Evolutionary conservation across 1,284 basidiomycete genomes (phyloP).

Genomic region (Ceratobasidium sp.): DNA sequence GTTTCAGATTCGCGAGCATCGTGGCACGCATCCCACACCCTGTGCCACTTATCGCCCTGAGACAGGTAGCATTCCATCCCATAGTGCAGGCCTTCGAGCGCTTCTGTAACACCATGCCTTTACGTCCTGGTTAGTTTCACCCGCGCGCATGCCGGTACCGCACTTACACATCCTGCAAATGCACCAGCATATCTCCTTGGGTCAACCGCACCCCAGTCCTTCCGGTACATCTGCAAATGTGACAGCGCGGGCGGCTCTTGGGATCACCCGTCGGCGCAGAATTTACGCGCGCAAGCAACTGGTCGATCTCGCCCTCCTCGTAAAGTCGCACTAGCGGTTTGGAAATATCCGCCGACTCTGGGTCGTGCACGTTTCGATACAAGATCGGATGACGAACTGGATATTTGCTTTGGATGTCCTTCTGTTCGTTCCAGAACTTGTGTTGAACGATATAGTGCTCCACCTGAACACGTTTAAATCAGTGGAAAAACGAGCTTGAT

Average conservation of each 20-base stretch:
- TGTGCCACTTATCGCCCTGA: no score
- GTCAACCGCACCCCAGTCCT: neutral
- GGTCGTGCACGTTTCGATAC: neutral
- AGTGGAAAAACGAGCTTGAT: neutral
- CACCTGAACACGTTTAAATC: neutral
- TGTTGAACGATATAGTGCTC: neutral
- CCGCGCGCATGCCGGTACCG: no score
- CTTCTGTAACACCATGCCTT: neutral
- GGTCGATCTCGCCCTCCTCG: neutral
- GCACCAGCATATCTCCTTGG: neutral
- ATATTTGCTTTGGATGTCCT: no score
- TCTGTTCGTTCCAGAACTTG: neutral
- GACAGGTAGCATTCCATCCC: neutral
- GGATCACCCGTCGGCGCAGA: no score
- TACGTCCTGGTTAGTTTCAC: neutral
- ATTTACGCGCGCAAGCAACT: neutral
- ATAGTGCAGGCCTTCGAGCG: neutral
- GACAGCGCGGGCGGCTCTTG: neutral
- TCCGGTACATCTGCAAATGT: neutral
- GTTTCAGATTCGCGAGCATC: no score
- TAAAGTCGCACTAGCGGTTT: neutral
- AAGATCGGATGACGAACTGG: neutral
- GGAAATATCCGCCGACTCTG: neutral
- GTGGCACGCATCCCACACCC: no score
- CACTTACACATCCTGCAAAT: constrained; percentile 8